These are phyloP conservation scores for Carallia brachiata DNA, from an alignment of 345 rosid species.

Conservation along the genomic window DNA sequence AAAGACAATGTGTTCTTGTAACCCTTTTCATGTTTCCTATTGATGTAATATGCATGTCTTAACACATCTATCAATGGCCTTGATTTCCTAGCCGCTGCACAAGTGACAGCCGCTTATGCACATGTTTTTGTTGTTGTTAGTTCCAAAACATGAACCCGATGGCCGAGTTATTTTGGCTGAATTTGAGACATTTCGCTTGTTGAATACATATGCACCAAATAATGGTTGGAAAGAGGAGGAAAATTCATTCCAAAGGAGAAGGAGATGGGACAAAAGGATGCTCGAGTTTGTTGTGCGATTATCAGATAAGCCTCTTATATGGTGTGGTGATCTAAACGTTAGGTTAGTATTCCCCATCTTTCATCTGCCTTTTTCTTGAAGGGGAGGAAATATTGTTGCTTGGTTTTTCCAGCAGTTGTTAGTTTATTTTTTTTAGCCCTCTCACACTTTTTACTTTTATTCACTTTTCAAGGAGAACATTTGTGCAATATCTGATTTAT, in stretches of 20 bases:
- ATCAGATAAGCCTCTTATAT: conserved; percentile 83
- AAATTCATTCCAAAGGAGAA: conserved; percentile 83
- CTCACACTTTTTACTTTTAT: not conserved
- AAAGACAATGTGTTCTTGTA: not conserved
- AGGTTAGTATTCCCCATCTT: conserved; percentile 41
- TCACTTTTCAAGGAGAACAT: not conserved
- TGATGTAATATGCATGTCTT: not conserved
- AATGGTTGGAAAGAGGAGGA: conserved; percentile 99
- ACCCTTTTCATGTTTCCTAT: not conserved
- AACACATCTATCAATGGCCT: not conserved
- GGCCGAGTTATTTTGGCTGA: conserved; percentile 94
- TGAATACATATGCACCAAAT: conserved; percentile 91
- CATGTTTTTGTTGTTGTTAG: conserved; percentile 36
- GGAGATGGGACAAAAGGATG: conserved; percentile 93
- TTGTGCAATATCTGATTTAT: not conserved
- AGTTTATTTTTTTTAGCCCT: not conserved
- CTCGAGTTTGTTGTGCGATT: conserved; percentile 60
- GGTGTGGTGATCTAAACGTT: conserved; percentile 98
- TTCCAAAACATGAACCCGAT: conserved; percentile 84
- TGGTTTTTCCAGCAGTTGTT: not conserved
- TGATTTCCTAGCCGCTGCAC: not conserved
- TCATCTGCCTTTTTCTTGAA: not conserved
- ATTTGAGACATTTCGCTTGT: conserved; percentile 62
- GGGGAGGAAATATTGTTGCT: not conserved
- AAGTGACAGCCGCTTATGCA: conserved; percentile 7